Evolutionary conservation across 192 early-diverging fungal species (phyloP).

Genomic region (Chytriomyces confervae): DNA sequence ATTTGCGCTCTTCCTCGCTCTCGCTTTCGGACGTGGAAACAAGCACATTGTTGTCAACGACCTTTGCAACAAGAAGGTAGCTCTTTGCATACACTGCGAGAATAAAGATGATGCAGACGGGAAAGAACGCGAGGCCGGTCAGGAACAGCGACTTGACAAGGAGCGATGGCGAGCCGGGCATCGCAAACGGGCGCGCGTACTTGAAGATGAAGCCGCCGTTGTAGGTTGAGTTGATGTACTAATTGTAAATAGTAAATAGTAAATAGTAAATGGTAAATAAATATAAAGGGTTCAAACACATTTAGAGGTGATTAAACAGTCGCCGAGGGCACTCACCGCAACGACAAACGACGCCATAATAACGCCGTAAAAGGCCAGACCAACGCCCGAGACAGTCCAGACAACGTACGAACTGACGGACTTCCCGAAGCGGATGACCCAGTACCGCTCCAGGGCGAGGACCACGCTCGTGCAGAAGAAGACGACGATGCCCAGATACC

Average conservation of each 20-base stretch:
- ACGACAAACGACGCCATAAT: not conserved
- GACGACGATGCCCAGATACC: not conserved
- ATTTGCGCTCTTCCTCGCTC: no score
- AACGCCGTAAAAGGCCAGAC: not conserved
- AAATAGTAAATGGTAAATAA: not conserved
- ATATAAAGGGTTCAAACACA: not conserved
- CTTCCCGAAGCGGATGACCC: not conserved
- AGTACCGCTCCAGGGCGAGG: constrained; percentile 8
- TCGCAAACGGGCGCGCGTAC: not conserved
- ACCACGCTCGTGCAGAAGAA: constrained; percentile 6
- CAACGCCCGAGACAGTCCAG: not conserved
- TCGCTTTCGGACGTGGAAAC: no score
- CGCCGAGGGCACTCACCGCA: not conserved
- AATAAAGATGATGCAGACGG: not conserved
- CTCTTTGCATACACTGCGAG: not conserved
- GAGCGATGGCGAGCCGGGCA: not conserved
- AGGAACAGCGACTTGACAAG: not conserved
- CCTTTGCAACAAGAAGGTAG: not conserved
- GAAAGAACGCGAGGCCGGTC: not conserved
- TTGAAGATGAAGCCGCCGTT: constrained; percentile 3
- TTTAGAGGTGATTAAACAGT: not conserved
- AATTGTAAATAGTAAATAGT: not conserved
- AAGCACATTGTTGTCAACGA: not conserved
- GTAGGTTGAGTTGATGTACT: not conserved
- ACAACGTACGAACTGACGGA: not conserved